Percentiles rank a stretch among this genome's conserved stretches.
Evolutionary conservation across 306 rosid genomes (phyloP).

Genomic region (Delonix regia): DNA sequence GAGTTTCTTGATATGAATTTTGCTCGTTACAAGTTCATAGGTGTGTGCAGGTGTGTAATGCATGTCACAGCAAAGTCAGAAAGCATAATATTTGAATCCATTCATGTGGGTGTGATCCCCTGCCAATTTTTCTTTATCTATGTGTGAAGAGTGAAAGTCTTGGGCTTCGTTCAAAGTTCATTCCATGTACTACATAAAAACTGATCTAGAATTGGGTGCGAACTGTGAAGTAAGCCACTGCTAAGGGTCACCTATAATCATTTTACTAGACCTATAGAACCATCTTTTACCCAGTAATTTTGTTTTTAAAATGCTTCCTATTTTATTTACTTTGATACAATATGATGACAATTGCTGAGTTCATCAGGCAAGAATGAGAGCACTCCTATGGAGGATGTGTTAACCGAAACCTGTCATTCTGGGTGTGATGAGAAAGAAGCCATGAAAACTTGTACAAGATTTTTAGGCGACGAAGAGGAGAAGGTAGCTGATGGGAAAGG

Average conservation of each 20-base stretch:
- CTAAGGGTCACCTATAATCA: not conserved
- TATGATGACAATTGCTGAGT: conserved; percentile 25
- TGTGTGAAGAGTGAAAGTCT: not conserved
- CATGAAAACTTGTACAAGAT: conserved; percentile 44
- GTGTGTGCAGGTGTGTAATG: conserved; percentile 2
- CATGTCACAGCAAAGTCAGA: conserved; percentile 2
- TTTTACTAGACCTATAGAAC: not conserved
- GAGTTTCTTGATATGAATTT: conserved; percentile 27
- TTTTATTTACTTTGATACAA: conserved; percentile 5
- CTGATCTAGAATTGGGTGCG: not conserved
- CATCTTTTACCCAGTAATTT: conserved; percentile 13
- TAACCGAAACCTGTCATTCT: conserved; percentile 29
- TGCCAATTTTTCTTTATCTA: not conserved
- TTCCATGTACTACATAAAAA: conserved; percentile 28
- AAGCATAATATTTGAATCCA: not conserved
- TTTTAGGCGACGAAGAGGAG: conserved; percentile 26
- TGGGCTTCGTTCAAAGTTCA: not conserved
- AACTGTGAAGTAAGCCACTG: not conserved
- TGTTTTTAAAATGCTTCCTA: not conserved
- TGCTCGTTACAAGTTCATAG: not conserved
- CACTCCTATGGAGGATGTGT: conserved; percentile 20
- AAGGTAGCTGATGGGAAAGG: conserved; percentile 37
- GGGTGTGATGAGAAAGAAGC: conserved; percentile 39
- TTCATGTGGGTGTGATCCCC: not conserved
- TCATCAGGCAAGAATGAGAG: conserved; percentile 51